Conservation (phyloP, 2,329 filamentous ascomycete genomes). For the Niveomyces coronatus region DNA sequence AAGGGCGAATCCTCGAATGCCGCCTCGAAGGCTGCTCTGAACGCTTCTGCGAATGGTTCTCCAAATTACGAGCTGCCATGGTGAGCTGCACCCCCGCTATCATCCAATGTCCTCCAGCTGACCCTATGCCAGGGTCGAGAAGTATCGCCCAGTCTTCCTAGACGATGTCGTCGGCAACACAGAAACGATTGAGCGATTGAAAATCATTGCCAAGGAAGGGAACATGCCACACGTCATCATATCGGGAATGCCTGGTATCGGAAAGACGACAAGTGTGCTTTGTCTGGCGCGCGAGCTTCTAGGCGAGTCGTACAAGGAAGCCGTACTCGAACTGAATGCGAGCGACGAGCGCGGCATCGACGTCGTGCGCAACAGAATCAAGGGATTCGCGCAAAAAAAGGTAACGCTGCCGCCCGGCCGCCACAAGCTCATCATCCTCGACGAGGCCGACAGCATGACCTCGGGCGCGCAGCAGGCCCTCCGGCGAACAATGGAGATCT, state of each 20-base stretch:
- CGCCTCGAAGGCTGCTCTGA: slow-evolving; percentile 45
- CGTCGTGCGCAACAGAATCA: slow-evolving; percentile 93
- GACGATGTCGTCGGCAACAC: slow-evolving; percentile 97
- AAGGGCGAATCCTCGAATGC: slow-evolving; percentile 52
- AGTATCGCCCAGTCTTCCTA: slow-evolving; percentile 88
- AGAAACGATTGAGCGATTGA: slow-evolving; percentile 91
- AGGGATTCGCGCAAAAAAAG: slow-evolving; percentile 98
- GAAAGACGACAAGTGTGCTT: slow-evolving; percentile 92
- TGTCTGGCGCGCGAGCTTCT: slow-evolving; percentile 87
- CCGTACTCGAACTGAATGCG: slow-evolving; percentile 90
- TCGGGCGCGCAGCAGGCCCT: slow-evolving; percentile 92
- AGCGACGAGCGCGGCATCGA: slow-evolving; percentile 97
- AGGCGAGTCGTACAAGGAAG: slow-evolving; percentile 92
- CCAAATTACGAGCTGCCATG: slow-evolving; percentile 69
- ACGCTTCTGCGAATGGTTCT: slow-evolving; percentile 37
- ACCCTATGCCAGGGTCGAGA: slow-evolving; percentile 70
- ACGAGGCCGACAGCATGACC: slow-evolving; percentile 98
- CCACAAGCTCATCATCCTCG: slow-evolving; percentile 94
- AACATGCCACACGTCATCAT: slow-evolving; percentile 99
- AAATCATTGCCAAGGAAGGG: slow-evolving; percentile 96
- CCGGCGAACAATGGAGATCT: slow-evolving; percentile 96
- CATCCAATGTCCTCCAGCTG: too few relatives aligned
- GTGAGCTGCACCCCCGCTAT: slow-evolving; percentile 32
- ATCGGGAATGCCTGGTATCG: slow-evolving; percentile 98
- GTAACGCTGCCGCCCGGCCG: slow-evolving; percentile 83